Evolutionary conservation across 148 eudicot species (phyloP), one percentile per base, ranked within the genome.

Genomic region (Limonium bicolor): DNA sequence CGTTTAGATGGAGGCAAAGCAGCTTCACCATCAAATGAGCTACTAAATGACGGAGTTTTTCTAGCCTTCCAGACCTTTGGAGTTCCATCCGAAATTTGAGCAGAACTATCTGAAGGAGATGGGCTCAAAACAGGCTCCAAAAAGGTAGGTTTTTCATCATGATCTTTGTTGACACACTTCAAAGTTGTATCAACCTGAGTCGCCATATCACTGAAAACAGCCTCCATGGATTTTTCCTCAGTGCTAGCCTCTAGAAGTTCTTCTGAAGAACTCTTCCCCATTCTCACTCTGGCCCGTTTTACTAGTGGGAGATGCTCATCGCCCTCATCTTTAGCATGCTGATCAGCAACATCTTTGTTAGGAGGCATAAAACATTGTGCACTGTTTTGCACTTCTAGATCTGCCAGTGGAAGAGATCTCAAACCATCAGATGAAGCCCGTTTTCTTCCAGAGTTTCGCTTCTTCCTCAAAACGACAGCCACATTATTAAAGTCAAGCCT

Each of bases 1-100:
- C 99, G 95, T 67, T 90, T 90, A 5, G 88, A 84, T 36, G 95
- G 99, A 40, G 99, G 99, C 65, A 90, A 65, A 41, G 88, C 85
- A 66, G 99, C 86, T 67, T 90, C 99, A 56, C 70, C 95, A 56
- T 84, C 87, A 46, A 69, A 63, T 43, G 65, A 70, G 59, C 71
- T 35, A 48, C 63, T 65, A 41, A 54, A 33, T 0, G 65, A 62
- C 28, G 59, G 73, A 15, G 51, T 64, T 63, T 54, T 60, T 59
- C 61, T 72, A 17, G 51, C 37, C 50, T 75, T 78, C 57, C 59
- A 56, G 19, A 54, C 15, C 35, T 59, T 64, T 36, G 73, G 56
- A 51, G 48, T 77, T 38, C 53, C 67, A 38, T 47, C 63, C 3
- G 54, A 48, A 53, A 48, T 54, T 37, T 42, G 61, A 29, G 51